These are phyloP conservation scores for Xylariaceae sp. DNA, from an alignment of 2,329 filamentous ascomycete species.

Conservation along the genomic window DNA sequence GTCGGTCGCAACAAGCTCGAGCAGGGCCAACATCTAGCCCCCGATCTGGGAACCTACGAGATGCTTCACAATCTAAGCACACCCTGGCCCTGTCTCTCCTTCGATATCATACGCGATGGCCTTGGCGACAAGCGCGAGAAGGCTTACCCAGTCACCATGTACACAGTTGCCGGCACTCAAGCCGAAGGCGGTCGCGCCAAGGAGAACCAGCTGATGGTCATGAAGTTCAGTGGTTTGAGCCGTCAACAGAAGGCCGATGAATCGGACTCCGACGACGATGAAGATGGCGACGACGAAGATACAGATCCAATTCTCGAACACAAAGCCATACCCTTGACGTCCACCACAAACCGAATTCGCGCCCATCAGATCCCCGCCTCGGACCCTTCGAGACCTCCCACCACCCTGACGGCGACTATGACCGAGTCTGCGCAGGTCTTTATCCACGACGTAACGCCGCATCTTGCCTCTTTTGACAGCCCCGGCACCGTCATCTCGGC, in stretches of 20 bases:
- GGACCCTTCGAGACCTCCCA: conserved; percentile 65
- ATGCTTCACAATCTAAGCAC: conserved; percentile 94
- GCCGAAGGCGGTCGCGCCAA: conserved; percentile 67
- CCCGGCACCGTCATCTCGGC: conserved; percentile 76
- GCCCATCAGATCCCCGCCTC: conserved; percentile 70
- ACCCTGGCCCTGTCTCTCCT: conserved; percentile 94
- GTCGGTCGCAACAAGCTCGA: conserved; percentile 88
- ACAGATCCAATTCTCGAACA: conserved; percentile 90
- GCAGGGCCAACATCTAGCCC: conserved; percentile 82
- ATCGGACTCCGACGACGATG: conserved; percentile 57
- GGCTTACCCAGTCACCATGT: conserved; percentile 92
- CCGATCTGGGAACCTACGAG: conserved; percentile 91
- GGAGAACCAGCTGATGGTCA: conserved; percentile 91
- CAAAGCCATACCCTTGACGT: conserved; percentile 76
- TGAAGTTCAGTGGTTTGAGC: conserved; percentile 90
- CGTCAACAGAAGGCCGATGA: conserved; percentile 74
- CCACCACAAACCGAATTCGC: conserved; percentile 91
- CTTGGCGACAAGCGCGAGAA: conserved; percentile 78
- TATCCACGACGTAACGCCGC: conserved; percentile 90
- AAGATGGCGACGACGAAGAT: conserved; percentile 68
- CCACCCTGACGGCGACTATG: conserved; percentile 85
- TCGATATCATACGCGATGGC: conserved; percentile 81
- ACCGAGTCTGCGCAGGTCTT: conserved; percentile 82
- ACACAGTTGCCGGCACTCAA: conserved; percentile 91
- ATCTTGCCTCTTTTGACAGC: conserved; percentile 82